Base-by-base conservation (phyloP, 345 rosid genomes). In the Erodium maritimum region DNA sequence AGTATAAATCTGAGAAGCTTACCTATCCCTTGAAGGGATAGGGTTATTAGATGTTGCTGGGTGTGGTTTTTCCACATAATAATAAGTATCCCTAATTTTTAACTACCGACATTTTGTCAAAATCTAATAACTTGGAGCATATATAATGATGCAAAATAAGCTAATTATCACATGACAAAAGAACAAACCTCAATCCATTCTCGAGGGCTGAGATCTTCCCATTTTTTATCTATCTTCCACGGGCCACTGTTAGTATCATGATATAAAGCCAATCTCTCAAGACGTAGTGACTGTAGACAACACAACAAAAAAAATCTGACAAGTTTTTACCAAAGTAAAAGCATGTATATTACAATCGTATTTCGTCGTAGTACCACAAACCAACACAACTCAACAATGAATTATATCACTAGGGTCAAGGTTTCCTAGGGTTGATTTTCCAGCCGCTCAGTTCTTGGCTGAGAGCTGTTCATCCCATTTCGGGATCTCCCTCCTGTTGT, bases 171-270 rank as follows among this genome's bases (percentile, higher is more conserved):
- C 69, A 54, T 24, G 66, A 42, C 46, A 23, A 52, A 54, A 29
- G 64, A 55, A 71, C 91, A 71, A 71, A 93, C 99, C 99, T 89
- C 90, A 63, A 85, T 68, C 99, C 99, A 93, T 66, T 89, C 96
- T 63, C 71, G 73, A 12, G 96, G 95, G 77, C 77, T 82, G 56
- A 93, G 81, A 75, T 83, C 88, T 64, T 87, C 97, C 99, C 99
- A 93, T 62, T 78, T 76, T 78, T 83, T 89, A 63, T 82, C 73
- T 67, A 79, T 82, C 69, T 71, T 81, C 99, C 97, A 93, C 19
- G 86, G 96, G 64, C 67, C 67, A 71, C 80, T 82, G 74, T 82
- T 75, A 48, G 88, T 82, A 77, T 93, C 94, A 71, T 93, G 99
- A 77, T 93, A 93, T 65, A 89, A 62, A 29, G 97, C 96, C 71